Evolutionary conservation across 257 asterid species (phyloP).

Genomic region (Coffea eugenioides): DNA sequence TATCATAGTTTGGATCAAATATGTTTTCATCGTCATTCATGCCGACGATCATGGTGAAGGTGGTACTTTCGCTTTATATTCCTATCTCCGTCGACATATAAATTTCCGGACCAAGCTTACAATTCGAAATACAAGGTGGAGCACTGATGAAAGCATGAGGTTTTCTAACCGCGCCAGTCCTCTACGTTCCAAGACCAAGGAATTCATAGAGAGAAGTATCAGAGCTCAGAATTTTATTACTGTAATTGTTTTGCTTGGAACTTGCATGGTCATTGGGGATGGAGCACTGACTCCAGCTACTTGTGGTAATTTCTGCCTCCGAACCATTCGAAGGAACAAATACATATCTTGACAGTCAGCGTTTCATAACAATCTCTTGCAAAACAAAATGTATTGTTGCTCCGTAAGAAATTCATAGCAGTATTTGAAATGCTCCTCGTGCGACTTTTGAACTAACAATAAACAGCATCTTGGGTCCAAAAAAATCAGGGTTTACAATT

Average conservation of each 20-base stretch:
- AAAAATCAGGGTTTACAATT: too few species aligned
- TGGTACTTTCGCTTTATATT: constrained; percentile 24
- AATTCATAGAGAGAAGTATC: constrained; percentile 12
- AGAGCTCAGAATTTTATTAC: constrained; percentile 4
- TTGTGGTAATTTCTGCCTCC: constrained; percentile 40
- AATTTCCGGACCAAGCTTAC: constrained; percentile 15
- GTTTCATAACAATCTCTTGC: background rate
- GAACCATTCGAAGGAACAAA: too few species aligned
- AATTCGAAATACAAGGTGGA: background rate
- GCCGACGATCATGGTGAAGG: constrained; percentile 45
- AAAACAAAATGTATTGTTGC: background rate
- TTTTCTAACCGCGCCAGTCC: constrained; percentile 18
- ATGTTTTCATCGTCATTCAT: constrained; percentile 24
- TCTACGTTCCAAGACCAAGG: constrained; percentile 3
- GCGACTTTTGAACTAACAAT: too few species aligned
- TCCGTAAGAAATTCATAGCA: too few species aligned
- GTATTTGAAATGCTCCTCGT: too few species aligned
- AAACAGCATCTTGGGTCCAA: too few species aligned
- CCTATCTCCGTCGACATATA: constrained; percentile 13
- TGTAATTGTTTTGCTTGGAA: constrained; percentile 45
- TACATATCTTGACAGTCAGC: background rate
- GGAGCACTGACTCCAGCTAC: constrained; percentile 82
- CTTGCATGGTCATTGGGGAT: constrained; percentile 87
- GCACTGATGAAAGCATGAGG: constrained; percentile 19
- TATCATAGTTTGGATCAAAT: constrained; percentile 24